Evolutionary conservation across 169 alveolate species (phyloP), one percentile per base, ranked within the genome.

Genomic region (Cryptosporidium sp.): DNA sequence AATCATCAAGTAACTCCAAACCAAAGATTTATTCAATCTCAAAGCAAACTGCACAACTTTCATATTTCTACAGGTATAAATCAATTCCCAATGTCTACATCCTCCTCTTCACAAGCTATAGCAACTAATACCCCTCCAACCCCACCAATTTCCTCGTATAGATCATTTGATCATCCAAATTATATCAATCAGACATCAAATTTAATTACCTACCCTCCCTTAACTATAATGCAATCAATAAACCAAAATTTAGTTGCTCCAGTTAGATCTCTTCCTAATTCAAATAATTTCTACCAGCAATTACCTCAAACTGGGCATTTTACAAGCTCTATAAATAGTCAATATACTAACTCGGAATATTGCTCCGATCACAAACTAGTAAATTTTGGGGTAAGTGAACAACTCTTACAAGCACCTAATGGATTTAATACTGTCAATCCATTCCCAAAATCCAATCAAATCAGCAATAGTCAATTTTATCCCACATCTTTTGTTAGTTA

Each of bases 261-360:
- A 16, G 16, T 73, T 12, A 73, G 52, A 35, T 73, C 86, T 16
- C 55, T 73, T 7, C 86, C 86, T 16, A 73, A n/a, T 41, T 73
- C 86, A 29, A 73, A 73, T 39, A 55, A 41, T 41, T 31, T 41
- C 1, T 9, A 55, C 9, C 61, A 29, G 10, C 43, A 29, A 37
- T n/a, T 65, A 29, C 48, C 71, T 23, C 59, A 26, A 55, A 51
- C 68, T 35, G 37, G 86, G 7, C 70, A 73, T 41, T 3, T 58
- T 8, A 21, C 70, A 31, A 33, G 31, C 18, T 10, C 52, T n/a
- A 39, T n/a, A 18, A 62, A 33, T 41, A 50, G 33, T 41, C 70
- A 73, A 18, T 14, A n/a, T 59, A 52, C 55, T 3, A 21, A n/a
- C 43, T 23, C 67, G 6, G 69, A 51, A 10, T 14, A 21, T 12